Evolutionary conservation across 2,329 filamentous ascomycete species (phyloP).

Genomic region (Xylariomycetidae sp.): DNA sequence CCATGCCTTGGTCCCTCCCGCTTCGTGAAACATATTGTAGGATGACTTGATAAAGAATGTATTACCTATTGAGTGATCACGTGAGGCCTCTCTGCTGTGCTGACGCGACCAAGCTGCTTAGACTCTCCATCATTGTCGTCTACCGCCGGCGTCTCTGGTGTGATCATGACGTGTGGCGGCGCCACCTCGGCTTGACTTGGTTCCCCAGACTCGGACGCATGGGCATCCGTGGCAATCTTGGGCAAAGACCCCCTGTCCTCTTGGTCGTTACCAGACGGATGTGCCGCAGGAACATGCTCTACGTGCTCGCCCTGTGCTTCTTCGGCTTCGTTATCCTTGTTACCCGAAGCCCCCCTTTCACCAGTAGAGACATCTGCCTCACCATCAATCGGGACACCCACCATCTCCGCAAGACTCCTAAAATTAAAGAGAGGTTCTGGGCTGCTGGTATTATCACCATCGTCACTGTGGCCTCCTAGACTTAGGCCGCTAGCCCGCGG

Average conservation of each 20-base stretch:
- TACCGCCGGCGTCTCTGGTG: slow-evolving; percentile 49
- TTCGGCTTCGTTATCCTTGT: slow-evolving; percentile 28
- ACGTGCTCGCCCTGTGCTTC: slow-evolving; percentile 29
- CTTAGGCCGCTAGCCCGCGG: slow-evolving; percentile 53
- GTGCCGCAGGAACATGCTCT: slow-evolving; percentile 21
- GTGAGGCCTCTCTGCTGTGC: too few relatives aligned
- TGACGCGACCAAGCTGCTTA: too few relatives aligned
- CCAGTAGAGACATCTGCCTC: slow-evolving; percentile 16
- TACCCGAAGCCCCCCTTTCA: slow-evolving; percentile 21
- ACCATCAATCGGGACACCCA: slow-evolving; percentile 59
- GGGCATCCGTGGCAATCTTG: slow-evolving; percentile 20
- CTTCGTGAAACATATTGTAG: too few relatives aligned
- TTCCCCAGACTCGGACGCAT: slow-evolving; percentile 5
- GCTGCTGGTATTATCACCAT: slow-evolving; percentile 46
- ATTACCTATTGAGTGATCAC: too few relatives aligned
- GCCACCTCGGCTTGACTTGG: slow-evolving; percentile 13
- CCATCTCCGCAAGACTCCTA: slow-evolving; percentile 77
- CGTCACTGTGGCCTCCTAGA: slow-evolving; percentile 41
- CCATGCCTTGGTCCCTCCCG: too few relatives aligned
- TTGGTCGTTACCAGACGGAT: slow-evolving; percentile 6
- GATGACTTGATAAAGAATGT: too few relatives aligned
- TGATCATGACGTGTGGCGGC: slow-evolving; percentile 43
- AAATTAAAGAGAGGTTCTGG: slow-evolving; percentile 96
- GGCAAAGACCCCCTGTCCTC: slow-evolving; percentile 8
- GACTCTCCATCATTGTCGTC: too few relatives aligned